phyloP scores from a whole-genome alignment of 352 stramenopile genomes.

The Phytophthora sansomeana region DNA sequence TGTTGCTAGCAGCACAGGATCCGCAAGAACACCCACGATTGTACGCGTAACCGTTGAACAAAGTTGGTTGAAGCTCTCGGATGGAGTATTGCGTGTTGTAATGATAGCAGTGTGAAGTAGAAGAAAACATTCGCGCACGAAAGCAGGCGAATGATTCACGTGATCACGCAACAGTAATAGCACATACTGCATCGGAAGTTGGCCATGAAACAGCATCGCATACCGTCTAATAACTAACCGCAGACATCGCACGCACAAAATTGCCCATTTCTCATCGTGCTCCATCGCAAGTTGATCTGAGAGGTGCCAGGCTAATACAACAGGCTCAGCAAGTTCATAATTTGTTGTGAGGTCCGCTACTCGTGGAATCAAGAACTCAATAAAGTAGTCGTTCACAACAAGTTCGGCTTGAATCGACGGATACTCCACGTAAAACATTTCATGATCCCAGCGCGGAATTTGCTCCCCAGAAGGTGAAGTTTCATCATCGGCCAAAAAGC shows the following conservation, averaged over 20 bases:
- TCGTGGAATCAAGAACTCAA: conserved; percentile 77
- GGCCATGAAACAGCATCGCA: conserved; percentile 81
- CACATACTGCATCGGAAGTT: conserved; percentile 68
- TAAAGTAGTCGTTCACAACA: conserved; percentile 84
- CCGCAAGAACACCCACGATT: conserved; percentile 67
- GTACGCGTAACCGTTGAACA: conserved; percentile 55
- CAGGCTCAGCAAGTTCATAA: conserved; percentile 77
- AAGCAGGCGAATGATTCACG: conserved; percentile 61
- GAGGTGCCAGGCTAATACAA: conserved; percentile 85
- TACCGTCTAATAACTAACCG: conserved; percentile 78
- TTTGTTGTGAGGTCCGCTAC: conserved; percentile 66
- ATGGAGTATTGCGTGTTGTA: conserved; percentile 68
- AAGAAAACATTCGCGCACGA: conserved; percentile 82
- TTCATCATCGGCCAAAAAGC: conserved; percentile 16
- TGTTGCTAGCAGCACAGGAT: conserved; percentile 60
- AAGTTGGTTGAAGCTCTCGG: conserved; percentile 67
- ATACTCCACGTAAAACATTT: conserved; percentile 86
- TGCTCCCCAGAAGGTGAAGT: conserved; percentile 23
- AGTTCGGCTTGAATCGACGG: conserved; percentile 77
- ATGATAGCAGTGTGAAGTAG: conserved; percentile 78
- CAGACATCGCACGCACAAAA: conserved; percentile 73
- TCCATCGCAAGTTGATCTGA: conserved; percentile 77
- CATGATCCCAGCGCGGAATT: conserved; percentile 70
- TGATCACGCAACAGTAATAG: conserved; percentile 56
- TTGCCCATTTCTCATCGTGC: conserved; percentile 59